Evolutionary conservation across 331 rosid genomes (phyloP).

Genomic region (Quercus tomentella): DNA sequence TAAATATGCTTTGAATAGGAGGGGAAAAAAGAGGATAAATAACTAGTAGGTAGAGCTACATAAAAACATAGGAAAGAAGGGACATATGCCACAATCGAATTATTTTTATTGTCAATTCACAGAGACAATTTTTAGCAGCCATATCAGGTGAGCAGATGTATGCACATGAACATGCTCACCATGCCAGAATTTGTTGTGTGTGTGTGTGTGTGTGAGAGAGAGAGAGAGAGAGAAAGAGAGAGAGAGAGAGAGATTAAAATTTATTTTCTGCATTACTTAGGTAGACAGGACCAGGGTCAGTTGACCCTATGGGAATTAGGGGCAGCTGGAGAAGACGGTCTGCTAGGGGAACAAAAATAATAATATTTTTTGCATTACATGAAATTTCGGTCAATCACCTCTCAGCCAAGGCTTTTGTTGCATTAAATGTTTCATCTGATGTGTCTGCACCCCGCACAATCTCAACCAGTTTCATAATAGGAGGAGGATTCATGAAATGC

Average conservation of each 20-base stretch:
- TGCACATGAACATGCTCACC: not conserved
- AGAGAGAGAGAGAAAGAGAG: too few species aligned
- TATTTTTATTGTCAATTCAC: not conserved
- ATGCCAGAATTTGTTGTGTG: not conserved
- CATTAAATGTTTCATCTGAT: slow-evolving; percentile 62
- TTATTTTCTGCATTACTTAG: not conserved
- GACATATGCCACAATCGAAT: not conserved
- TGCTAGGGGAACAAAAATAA: not conserved
- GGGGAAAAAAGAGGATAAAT: not conserved
- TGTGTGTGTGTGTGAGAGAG: too few species aligned
- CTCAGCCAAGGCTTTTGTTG: slow-evolving; percentile 66
- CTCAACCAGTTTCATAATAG: slow-evolving; percentile 83
- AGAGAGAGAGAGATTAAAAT: not conserved
- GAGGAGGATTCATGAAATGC: slow-evolving; percentile 98
- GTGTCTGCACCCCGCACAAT: slow-evolving; percentile 80
- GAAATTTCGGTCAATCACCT: slow-evolving; percentile 41
- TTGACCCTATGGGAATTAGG: not conserved
- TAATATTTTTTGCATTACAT: not conserved
- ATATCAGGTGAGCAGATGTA: not conserved
- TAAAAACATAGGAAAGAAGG: not conserved
- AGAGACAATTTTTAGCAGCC: not conserved
- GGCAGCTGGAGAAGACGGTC: not conserved
- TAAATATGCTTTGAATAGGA: not conserved
- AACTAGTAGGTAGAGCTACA: not conserved
- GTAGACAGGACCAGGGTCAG: not conserved